Percentiles rank a stretch among this genome's conserved stretches.
Conservation (phyloP, 371 early-diverging fungal species). For the Edhazardia aedis region DNA sequence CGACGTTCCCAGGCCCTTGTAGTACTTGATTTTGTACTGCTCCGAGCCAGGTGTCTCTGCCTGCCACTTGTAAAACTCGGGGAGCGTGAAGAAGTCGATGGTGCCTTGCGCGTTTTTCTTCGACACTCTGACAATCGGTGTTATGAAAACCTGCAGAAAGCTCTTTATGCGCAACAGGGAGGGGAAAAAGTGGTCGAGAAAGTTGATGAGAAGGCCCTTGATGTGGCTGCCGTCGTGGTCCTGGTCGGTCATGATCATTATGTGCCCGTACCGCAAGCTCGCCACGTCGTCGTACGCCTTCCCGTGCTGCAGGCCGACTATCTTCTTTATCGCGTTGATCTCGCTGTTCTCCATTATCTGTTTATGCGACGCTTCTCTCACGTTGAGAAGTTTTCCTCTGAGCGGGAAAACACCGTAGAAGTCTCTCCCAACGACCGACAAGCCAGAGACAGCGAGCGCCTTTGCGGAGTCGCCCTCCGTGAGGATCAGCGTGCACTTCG, state of each 20-base stretch:
- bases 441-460: slow-evolving; percentile 69
- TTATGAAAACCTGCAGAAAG: slow-evolving; percentile 89
- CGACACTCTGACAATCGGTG: slow-evolving; percentile 73
- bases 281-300: slow-evolving; percentile 53
- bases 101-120: slow-evolving; percentile 28
- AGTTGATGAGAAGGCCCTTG: slow-evolving; percentile 91
- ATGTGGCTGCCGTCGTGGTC: slow-evolving; percentile 98
- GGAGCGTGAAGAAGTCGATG: slow-evolving; percentile 70
- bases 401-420: slow-evolving; percentile 87
- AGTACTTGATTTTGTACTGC: not conserved
- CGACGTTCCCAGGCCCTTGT: slow-evolving; percentile 78
- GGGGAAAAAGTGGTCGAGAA: slow-evolving; percentile 87
- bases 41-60: slow-evolving; percentile 33
- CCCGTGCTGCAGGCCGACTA: slow-evolving; percentile 78
- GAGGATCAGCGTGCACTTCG: slow-evolving; percentile 75
- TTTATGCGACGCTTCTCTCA: slow-evolving; percentile 63
- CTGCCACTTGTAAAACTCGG: slow-evolving; percentile 74
- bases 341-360: slow-evolving; percentile 69
- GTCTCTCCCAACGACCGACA: slow-evolving; percentile 76
- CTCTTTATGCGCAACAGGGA: slow-evolving; percentile 70
- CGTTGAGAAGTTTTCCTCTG: slow-evolving; percentile 89
- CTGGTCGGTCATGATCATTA: slow-evolving; percentile 99
- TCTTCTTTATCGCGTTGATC: slow-evolving; percentile 70
- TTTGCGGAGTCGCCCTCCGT: slow-evolving; percentile 99
- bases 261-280: slow-evolving; percentile 71